Evolutionary conservation across 2,329 filamentous ascomycete species (phyloP).

Genomic region (Aspergillus pseudoglaucus): DNA sequence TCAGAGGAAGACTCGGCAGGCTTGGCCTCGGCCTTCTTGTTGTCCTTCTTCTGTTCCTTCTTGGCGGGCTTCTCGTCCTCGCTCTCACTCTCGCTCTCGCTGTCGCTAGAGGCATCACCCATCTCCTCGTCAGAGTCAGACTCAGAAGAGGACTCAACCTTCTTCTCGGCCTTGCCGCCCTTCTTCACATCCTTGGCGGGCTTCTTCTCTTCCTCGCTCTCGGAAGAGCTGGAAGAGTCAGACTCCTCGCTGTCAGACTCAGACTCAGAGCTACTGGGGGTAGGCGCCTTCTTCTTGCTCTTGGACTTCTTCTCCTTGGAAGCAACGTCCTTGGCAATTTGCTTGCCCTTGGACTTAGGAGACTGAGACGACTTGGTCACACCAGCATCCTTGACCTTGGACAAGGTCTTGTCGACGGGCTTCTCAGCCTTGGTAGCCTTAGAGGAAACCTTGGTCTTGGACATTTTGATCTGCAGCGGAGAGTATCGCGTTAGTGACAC

Average conservation of each 20-base stretch:
- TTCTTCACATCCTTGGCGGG: conserved; percentile 16
- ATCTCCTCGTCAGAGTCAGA: conserved; percentile 23
- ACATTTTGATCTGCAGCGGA: conserved; percentile 32
- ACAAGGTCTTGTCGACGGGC: conserved; percentile 36
- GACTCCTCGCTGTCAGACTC: conserved; percentile 29
- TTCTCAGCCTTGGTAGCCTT: conserved; percentile 30
- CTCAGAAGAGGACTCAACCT: conserved; percentile 21
- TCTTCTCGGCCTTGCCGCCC: neutral
- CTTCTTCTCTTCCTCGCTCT: conserved; percentile 27
- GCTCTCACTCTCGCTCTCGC: conserved; percentile 21
- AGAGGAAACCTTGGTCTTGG: conserved; percentile 39
- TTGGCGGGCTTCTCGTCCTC: conserved; percentile 34
- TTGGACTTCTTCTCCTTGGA: conserved; percentile 37
- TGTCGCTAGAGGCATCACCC: conserved; percentile 15
- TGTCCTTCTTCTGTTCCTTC: conserved; percentile 27
- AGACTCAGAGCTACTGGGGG: conserved; percentile 26
- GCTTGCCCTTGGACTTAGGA: conserved; percentile 41
- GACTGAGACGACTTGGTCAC: conserved; percentile 41
- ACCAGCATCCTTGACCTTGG: conserved; percentile 43
- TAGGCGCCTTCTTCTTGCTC: conserved; percentile 37
- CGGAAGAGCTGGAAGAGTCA: conserved; percentile 22
- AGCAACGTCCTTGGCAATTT: conserved; percentile 35
- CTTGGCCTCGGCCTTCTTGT: conserved; percentile 13
- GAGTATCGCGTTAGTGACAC: neutral
- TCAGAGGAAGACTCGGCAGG: conserved; percentile 18